Base-by-base conservation (phyloP, 73 alveolate genomes). In the Paramecium caudatum region DNA sequence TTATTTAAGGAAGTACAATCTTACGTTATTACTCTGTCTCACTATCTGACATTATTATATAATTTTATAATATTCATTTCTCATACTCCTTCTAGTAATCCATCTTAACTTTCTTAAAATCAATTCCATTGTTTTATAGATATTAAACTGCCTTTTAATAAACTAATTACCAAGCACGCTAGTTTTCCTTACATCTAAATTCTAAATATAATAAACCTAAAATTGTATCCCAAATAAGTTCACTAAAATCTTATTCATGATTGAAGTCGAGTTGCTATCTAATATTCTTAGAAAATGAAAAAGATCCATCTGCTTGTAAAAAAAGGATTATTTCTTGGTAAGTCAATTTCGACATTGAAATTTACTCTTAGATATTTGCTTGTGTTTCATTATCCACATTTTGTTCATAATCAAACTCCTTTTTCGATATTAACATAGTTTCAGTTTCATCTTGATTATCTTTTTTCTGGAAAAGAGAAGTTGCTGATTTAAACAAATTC, bases 1-100 rank as follows among this genome's bases (percentile, higher is more conserved):
- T 62, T n/a, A 91, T 91, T 16, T 23, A 55, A 55, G 80, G 80
- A 9, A 55, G 80, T 4, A 55, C 80, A 5, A 55, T 7, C 80
- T 55, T 55, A 10, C 23, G 23, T 15, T 55, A 55, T 55, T 55
- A 10, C n/a, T 55, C 80, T 27, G 46, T 55, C 12, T 55, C 80
- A 23, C 80, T 55, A 55, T 55, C 80, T 55, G 80, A 55, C 80
- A 55, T 55, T 46, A 13, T 55, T 55, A 55, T 19, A n/a, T n/a
- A n/a, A n/a, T n/a, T n/a, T n/a, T n/a, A n/a, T n/a, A n/a, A n/a
- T n/a, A n/a, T n/a, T n/a, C n/a, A n/a, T n/a, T n/a, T n/a, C n/a
- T n/a, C n/a, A n/a, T n/a, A n/a, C n/a, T n/a, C n/a, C n/a, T n/a
- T n/a, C n/a, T n/a, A n/a, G n/a, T n/a, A n/a, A n/a, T n/a, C n/a